These are phyloP conservation scores for Penicillium psychrofluorescens DNA, from an alignment of 495 filamentous ascomycete genomes.

Conservation along the genomic window DNA sequence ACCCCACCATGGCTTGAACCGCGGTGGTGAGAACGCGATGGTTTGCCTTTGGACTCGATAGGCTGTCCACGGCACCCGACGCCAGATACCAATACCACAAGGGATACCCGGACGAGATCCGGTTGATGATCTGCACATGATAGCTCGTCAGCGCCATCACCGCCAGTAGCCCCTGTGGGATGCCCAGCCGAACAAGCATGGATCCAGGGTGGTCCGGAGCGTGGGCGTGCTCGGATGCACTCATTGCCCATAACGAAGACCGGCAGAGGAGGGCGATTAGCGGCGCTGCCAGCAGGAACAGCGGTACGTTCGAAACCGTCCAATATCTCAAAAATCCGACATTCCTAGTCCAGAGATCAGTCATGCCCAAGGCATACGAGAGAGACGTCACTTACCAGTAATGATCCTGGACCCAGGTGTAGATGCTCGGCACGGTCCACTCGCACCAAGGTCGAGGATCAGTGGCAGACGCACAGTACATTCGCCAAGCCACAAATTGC, in stretches of 20 bases:
- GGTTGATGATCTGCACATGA: conserved; percentile 89
- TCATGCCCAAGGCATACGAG: neutral
- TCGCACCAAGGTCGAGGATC: conserved; percentile 66
- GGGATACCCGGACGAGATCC: conserved; percentile 82
- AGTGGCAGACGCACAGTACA: conserved; percentile 51
- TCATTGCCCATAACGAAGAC: conserved; percentile 47
- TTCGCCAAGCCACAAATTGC: conserved; percentile 65
- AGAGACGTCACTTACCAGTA: conserved; percentile 66
- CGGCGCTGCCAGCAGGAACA: conserved; percentile 78
- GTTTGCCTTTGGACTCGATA: conserved; percentile 13
- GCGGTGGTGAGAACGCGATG: conserved; percentile 18
- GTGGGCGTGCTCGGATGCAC: conserved; percentile 15
- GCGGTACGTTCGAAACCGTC: conserved; percentile 76
- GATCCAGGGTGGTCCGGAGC: conserved; percentile 32
- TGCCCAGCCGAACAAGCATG: conserved; percentile 48
- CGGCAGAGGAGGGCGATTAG: conserved; percentile 61
- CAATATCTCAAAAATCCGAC: conserved; percentile 86
- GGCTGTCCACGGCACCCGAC: conserved; percentile 23
- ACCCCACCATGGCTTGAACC: conserved; percentile 67
- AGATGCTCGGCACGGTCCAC: conserved; percentile 69
- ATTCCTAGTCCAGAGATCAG: conserved; percentile 48
- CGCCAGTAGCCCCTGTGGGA: conserved; percentile 66
- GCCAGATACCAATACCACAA: conserved; percentile 83
- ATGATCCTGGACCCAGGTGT: conserved; percentile 75
- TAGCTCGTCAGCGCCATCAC: conserved; percentile 66